These are phyloP conservation scores for Apiospora sp. DNA, from an alignment of 2,329 filamentous ascomycete species.

Conservation along the genomic window DNA sequence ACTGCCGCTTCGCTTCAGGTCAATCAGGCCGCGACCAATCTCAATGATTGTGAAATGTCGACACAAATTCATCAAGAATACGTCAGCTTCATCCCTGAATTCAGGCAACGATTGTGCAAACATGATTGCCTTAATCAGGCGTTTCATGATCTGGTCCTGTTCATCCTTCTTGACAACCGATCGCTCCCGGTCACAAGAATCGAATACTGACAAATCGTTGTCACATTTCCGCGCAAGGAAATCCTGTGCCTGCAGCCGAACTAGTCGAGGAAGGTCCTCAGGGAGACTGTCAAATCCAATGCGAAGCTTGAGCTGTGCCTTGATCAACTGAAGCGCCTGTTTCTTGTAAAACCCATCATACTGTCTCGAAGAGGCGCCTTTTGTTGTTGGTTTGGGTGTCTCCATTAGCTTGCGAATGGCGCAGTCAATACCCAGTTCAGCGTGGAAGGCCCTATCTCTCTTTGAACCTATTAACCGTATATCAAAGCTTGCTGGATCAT, in stretches of 20 bases:
- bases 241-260: constrained; percentile 91
- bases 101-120: constrained; percentile 84
- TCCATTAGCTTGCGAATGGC: constrained; percentile 91
- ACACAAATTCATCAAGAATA: constrained; percentile 82
- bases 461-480: constrained; percentile 89
- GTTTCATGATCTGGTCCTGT: constrained; percentile 84
- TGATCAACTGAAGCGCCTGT: constrained; percentile 88
- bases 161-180: constrained; percentile 87
- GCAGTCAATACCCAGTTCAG: constrained; percentile 84
- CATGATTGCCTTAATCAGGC: constrained; percentile 87
- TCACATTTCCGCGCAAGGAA: constrained; percentile 76
- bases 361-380: constrained; percentile 62
- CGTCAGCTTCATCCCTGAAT: constrained; percentile 77
- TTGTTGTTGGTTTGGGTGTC: constrained; percentile 66
- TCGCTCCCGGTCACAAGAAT: constrained; percentile 78
- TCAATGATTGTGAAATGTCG: constrained; percentile 92
- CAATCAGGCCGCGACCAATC: constrained; percentile 83
- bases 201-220: constrained; percentile 73
- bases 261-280: constrained; percentile 84
- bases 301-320: constrained; percentile 87
- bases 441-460: constrained; percentile 86
- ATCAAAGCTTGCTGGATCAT: constrained; percentile 88
- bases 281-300: constrained; percentile 88
- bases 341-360: constrained; percentile 88
- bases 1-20: constrained; percentile 77